These are phyloP conservation scores for Juncus inflexus DNA, from an alignment of 176 grass and related monocot genomes.

Conservation along the genomic window DNA sequence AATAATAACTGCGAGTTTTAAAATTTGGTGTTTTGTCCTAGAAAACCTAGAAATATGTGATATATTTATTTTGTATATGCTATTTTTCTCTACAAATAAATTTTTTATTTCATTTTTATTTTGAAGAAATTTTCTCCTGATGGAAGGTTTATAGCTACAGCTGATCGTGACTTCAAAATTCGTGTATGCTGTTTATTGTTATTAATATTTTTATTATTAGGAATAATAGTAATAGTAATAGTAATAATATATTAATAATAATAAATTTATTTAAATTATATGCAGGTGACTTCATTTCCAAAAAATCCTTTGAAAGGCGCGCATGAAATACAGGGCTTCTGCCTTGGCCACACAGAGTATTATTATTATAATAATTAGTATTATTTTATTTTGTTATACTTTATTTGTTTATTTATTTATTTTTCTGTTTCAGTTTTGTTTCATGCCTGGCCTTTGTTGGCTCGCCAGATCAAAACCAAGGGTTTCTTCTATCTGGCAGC, in stretches of 20 bases:
- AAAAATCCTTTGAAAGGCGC: constrained; percentile 55
- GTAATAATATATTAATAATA: not conserved
- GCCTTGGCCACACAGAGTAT: constrained; percentile 96
- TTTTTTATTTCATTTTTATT: constrained; percentile 14
- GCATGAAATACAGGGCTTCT: constrained; percentile 94
- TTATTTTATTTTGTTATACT: too few relatives aligned
- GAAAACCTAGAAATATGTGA: not conserved
- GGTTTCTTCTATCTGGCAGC: constrained; percentile 78
- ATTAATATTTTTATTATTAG: not conserved
- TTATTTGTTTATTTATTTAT: too few relatives aligned
- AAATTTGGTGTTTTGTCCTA: not conserved
- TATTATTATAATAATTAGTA: too few relatives aligned
- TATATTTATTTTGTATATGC: not conserved
- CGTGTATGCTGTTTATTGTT: constrained; percentile 48
- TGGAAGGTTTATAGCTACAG: constrained; percentile 78
- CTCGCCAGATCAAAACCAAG: constrained; percentile 32
- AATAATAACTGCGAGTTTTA: too few relatives aligned
- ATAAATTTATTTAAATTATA: constrained; percentile 8
- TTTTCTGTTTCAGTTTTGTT: constrained; percentile 53
- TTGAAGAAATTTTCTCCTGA: constrained; percentile 85
- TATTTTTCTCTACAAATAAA: not conserved
- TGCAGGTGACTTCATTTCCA: constrained; percentile 72
- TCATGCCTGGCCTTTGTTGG: constrained; percentile 70
- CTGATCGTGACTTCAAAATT: constrained; percentile 93
- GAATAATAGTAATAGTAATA: not conserved